These are phyloP conservation scores for Sclerotinia subarctica DNA, from an alignment of 2,329 filamentous ascomycete species.

Conservation along the genomic window DNA sequence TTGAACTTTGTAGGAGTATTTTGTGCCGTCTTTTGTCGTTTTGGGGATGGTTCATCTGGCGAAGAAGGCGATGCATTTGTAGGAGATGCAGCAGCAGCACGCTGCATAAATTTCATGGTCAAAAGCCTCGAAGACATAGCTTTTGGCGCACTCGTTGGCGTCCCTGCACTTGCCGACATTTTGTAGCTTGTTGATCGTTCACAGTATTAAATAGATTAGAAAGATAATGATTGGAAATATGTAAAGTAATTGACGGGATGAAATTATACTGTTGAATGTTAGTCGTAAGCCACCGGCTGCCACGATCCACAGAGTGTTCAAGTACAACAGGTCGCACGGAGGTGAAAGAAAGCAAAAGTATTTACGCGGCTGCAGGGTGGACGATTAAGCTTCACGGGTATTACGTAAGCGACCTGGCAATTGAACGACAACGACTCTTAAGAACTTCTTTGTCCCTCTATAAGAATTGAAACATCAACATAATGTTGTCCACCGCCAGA, in stretches of 20 bases:
- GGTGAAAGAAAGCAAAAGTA: slow-evolving; percentile 14
- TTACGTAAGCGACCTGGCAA: slow-evolving; percentile 13
- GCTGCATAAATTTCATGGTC: slow-evolving; percentile 98
- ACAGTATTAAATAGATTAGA: neutral
- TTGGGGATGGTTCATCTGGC: slow-evolving; percentile 53
- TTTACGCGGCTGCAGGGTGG: slow-evolving; percentile 6
- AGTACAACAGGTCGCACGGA: slow-evolving; percentile 6
- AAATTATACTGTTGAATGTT: neutral
- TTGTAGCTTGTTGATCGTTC: slow-evolving; percentile 20
- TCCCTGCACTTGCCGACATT: slow-evolving; percentile 32
- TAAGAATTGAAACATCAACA: slow-evolving; percentile 35
- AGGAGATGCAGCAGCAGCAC: slow-evolving; percentile 64
- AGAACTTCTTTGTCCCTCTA: slow-evolving; percentile 2
- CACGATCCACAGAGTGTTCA: neutral
- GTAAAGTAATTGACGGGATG: neutral
- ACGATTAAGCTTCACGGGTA: slow-evolving; percentile 17
- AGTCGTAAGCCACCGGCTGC: neutral
- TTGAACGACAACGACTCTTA: slow-evolving; percentile 14
- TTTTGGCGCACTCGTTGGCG: slow-evolving; percentile 48
- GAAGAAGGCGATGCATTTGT: slow-evolving; percentile 44
- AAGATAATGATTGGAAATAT: neutral
- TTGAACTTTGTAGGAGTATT: slow-evolving; percentile 40
- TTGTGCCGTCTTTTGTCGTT: slow-evolving; percentile 57
- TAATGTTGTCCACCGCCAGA: slow-evolving; percentile 46
- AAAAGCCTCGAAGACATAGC: slow-evolving; percentile 83